Evolutionary conservation across 768 basidiomycete species (phyloP), one percentile per base, ranked within the genome.

Genomic region (Saitozyma sp.): DNA sequence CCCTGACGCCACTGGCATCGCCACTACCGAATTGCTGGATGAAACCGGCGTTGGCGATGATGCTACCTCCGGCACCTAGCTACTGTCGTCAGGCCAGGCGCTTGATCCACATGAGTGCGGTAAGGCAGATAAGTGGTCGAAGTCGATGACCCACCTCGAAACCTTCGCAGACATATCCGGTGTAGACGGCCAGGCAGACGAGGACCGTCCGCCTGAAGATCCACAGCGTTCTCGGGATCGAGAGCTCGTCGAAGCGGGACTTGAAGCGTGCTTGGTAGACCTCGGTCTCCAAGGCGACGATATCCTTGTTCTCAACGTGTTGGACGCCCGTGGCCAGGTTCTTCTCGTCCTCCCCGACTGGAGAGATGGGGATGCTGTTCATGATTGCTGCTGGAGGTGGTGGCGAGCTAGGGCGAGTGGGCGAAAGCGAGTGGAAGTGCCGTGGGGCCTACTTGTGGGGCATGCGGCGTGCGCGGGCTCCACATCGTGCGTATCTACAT

Each of bases 161-260:
- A 14, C 62, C 62, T 38, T 63, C 62, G 50, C 62, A 63, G 13
- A 63, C 29, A 56, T 63, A 63, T 14, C 56, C 62, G 19, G 62
- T 63, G 56, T 63, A 63, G 8, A 63, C 62, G 7, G 49, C 48
- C 13, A 63, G 48, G 2, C 20, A 19, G 13, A 63, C 56, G 20
- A 63, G 50, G 17, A 52, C 62, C 8, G 53, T 13, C 48, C 50
- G 20, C 10, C 56, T 16, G 56, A 63, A 63, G 10, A 63, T 52
- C 62, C 62, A 63, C 9, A 63, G 38, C 6, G 62, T 63, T 11
- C 62, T 52, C 16, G 62, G 62, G 37, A 63, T 56, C 8, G 62
- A 63, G 20, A 63, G 19, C 2, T 63, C 62, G 41, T 63, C 62
- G 37, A 63, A 63, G 9, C 62, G 48, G 9, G 56, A 63, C 56